Evolutionary conservation across 768 basidiomycete genomes (phyloP).

Genomic region (Basidioascus undulatus): DNA sequence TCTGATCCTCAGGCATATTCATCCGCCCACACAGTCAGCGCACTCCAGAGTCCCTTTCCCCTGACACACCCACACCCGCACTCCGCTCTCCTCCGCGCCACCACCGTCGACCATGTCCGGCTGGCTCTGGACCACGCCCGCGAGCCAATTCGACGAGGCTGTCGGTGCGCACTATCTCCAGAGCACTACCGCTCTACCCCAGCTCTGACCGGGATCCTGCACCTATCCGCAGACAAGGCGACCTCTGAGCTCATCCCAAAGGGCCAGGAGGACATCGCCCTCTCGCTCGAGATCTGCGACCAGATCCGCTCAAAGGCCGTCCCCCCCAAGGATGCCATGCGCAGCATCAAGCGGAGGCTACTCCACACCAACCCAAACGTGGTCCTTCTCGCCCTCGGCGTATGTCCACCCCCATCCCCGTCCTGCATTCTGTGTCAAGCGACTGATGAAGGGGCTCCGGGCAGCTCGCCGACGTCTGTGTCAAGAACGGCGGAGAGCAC

Average conservation of each 20-base stretch:
- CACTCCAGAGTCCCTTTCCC: too few species aligned
- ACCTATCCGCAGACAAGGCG: slow-evolving; percentile 45
- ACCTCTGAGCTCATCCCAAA: slow-evolving; percentile 69
- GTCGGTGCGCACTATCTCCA: slow-evolving; percentile 31
- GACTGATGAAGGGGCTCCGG: slow-evolving; percentile 7
- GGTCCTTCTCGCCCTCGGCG: slow-evolving; percentile 60
- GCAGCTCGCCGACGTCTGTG: slow-evolving; percentile 66
- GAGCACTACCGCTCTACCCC: background rate
- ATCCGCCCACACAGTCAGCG: too few species aligned
- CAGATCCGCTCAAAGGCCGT: slow-evolving; percentile 81
- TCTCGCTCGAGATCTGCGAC: slow-evolving; percentile 77
- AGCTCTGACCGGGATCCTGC: background rate
- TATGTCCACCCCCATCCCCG: slow-evolving; percentile 23
- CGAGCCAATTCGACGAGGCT: slow-evolving; percentile 45
- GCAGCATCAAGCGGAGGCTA: slow-evolving; percentile 59
- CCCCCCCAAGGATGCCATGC: slow-evolving; percentile 64
- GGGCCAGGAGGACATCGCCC: slow-evolving; percentile 68
- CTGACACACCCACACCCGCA: too few species aligned
- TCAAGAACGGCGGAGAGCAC: slow-evolving; percentile 92
- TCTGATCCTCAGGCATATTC: too few species aligned
- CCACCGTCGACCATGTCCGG: slow-evolving; percentile 5
- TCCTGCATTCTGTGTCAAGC: background rate
- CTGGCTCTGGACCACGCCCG: background rate
- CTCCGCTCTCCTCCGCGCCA: too few species aligned
- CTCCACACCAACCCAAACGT: slow-evolving; percentile 93